These are phyloP conservation scores for Fremontodendron californicum DNA, from an alignment of 345 rosid species.

Conservation along the genomic window DNA sequence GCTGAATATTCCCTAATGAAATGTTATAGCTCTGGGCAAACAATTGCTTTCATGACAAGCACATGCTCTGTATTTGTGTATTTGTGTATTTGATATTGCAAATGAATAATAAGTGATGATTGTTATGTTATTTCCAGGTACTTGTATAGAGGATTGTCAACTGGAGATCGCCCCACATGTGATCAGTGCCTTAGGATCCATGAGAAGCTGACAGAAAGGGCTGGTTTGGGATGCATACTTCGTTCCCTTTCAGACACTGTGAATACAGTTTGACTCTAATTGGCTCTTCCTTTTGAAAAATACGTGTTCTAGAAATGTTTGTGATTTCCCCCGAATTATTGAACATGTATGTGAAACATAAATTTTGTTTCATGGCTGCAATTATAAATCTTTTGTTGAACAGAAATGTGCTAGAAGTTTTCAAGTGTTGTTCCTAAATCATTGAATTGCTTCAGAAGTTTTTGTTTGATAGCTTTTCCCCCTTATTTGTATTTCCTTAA, in stretches of 20 bases:
- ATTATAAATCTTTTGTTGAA: background rate
- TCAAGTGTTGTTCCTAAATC: background rate
- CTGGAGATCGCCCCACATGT: slow-evolving; percentile 90
- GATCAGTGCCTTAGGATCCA: slow-evolving; percentile 89
- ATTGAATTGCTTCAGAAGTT: background rate
- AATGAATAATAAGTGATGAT: background rate
- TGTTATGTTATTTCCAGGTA: slow-evolving; percentile 37
- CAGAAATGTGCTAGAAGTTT: background rate
- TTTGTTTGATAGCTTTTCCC: background rate
- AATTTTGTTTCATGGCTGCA: background rate
- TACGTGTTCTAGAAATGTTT: background rate
- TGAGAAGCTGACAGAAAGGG: slow-evolving; percentile 80
- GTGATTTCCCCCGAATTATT: background rate
- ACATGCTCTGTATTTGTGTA: background rate
- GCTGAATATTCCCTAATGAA: background rate
- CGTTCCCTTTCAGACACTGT: slow-evolving; percentile 77
- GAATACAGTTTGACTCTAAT: slow-evolving; percentile 52
- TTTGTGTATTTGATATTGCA: background rate
- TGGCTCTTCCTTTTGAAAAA: background rate
- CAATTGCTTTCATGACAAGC: background rate
- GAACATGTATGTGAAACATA: background rate
- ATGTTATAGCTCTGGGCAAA: background rate
- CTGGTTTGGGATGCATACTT: slow-evolving; percentile 84
- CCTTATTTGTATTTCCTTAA: too few relatives aligned
- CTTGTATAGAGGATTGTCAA: slow-evolving; percentile 80